Evolutionary conservation across 495 filamentous ascomycete genomes (phyloP).

Genomic region (Penicillium lagena): DNA sequence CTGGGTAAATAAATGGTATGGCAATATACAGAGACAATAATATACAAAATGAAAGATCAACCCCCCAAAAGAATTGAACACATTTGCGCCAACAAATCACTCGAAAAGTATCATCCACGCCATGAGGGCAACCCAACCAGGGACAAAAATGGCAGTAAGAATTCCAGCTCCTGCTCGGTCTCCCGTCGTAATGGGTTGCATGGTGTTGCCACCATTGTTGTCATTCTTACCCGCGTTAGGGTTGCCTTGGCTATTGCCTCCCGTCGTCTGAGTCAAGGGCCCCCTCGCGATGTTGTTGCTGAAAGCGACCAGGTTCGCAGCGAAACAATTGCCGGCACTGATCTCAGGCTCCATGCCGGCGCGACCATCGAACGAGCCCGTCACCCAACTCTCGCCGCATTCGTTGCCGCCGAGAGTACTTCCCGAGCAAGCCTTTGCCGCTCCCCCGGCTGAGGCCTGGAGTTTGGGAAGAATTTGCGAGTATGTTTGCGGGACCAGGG

Average conservation of each 20-base stretch:
- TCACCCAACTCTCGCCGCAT: slow-evolving; percentile 72
- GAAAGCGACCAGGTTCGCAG: slow-evolving; percentile 23
- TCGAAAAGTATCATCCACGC: too few relatives aligned
- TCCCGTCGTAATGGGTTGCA: slow-evolving; percentile 33
- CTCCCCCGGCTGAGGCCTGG: slow-evolving; percentile 57
- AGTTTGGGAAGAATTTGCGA: slow-evolving; percentile 60
- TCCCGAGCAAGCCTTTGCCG: slow-evolving; percentile 60
- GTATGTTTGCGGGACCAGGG: slow-evolving; percentile 57
- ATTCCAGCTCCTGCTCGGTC: slow-evolving; percentile 57
- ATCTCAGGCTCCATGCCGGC: slow-evolving; percentile 51
- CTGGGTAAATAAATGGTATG: too few relatives aligned
- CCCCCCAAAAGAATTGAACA: too few relatives aligned
- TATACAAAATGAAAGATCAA: too few relatives aligned
- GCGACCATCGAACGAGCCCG: slow-evolving; percentile 53
- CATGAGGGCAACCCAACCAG: slow-evolving; percentile 29
- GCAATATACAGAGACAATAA: too few relatives aligned
- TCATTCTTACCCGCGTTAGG: slow-evolving; percentile 2
- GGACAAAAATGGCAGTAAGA: slow-evolving; percentile 47
- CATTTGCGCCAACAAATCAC: too few relatives aligned
- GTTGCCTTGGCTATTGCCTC: slow-evolving; percentile 17
- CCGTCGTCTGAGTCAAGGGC: slow-evolving; percentile 8
- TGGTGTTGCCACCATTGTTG: neutral
- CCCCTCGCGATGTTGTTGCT: slow-evolving; percentile 8
- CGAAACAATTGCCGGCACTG: slow-evolving; percentile 52
- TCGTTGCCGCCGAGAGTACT: slow-evolving; percentile 43